A percentile compares a stretch with the other conserved stretches of the same genome.
Conservation (phyloP, 2,329 filamentous ascomycete species). For the Fusarium sp. region DNA sequence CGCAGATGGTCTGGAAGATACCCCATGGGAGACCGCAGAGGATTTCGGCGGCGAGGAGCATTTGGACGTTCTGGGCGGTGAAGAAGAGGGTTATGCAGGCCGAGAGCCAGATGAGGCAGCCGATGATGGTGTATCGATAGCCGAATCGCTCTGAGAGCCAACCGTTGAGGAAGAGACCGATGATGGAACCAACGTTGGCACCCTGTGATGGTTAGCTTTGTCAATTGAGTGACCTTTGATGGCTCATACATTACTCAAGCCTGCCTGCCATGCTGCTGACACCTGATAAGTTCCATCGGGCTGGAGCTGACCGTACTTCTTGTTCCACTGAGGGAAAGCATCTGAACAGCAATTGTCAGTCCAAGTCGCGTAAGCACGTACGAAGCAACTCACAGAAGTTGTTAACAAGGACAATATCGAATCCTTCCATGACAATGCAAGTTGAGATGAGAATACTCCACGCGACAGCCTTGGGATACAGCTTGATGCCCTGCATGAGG, state of each 20-base stretch:
- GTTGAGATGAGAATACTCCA: slow-evolving; percentile 41
- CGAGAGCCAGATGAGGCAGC: slow-evolving; percentile 30
- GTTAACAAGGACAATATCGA: slow-evolving; percentile 37
- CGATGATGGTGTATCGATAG: slow-evolving; percentile 41
- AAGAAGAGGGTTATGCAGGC: slow-evolving; percentile 41
- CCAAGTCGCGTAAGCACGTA: too few species aligned
- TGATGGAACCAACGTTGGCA: slow-evolving; percentile 38
- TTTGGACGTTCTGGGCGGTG: slow-evolving; percentile 38
- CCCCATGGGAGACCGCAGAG: slow-evolving; percentile 40
- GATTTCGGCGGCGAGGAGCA: slow-evolving; percentile 39
- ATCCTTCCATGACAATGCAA: slow-evolving; percentile 42
- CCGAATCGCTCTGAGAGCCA: slow-evolving; percentile 36
- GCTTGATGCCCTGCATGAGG: slow-evolving; percentile 38
- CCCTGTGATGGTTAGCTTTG: slow-evolving; percentile 11
- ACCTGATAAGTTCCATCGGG: slow-evolving; percentile 36
- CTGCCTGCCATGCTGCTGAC: slow-evolving; percentile 39
- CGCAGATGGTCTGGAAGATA: slow-evolving; percentile 42
- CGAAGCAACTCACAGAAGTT: slow-evolving; percentile 31
- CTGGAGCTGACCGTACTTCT: slow-evolving; percentile 34
- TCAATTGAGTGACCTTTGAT: rapidly evolving
- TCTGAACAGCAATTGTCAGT: not conserved
- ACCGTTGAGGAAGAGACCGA: slow-evolving; percentile 40
- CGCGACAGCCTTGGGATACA: slow-evolving; percentile 39
- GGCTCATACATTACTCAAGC: slow-evolving; percentile 33
- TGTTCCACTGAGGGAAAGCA: slow-evolving; percentile 40